Evolutionary conservation across 345 rosid species (phyloP).

Genomic region (Acer saccharum): DNA sequence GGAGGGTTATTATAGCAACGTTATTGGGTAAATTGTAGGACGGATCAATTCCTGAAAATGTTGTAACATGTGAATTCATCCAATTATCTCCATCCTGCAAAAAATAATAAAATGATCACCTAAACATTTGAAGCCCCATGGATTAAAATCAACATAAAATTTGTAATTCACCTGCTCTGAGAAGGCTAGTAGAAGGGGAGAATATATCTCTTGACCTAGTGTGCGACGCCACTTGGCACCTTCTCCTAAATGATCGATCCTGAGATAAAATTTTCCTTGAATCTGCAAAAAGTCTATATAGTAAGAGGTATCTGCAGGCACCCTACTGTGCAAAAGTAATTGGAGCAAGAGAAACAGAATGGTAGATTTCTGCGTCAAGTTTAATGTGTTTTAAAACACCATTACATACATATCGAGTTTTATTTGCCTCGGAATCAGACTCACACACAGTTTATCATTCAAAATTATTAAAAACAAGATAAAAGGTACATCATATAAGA

Average conservation of each 20-base stretch:
- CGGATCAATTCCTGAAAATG: constrained; percentile 70
- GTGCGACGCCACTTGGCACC: constrained; percentile 96
- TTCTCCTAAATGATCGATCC: constrained; percentile 74
- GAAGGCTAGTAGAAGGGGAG: constrained; percentile 88
- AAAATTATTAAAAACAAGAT: neutral
- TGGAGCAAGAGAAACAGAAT: neutral
- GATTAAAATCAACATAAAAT: neutral
- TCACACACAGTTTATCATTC: too few species aligned
- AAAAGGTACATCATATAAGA: neutral
- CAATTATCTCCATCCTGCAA: constrained; percentile 69
- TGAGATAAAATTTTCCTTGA: constrained; percentile 71
- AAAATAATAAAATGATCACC: constrained; percentile 17
- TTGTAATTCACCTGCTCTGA: constrained; percentile 66
- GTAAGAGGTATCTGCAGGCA: neutral
- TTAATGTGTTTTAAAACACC: neutral
- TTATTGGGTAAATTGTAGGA: constrained; percentile 78
- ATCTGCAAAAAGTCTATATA: constrained; percentile 45
- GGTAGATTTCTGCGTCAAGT: neutral
- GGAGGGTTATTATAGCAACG: constrained; percentile 80
- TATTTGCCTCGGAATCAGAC: neutral
- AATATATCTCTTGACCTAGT: constrained; percentile 83
- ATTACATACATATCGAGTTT: neutral
- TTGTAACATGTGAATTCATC: constrained; percentile 50
- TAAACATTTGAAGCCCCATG: constrained; percentile 10
- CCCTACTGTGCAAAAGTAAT: neutral